Base-by-base conservation (phyloP, 2,329 filamentous ascomycete genomes). In the Diaporthe sp. region DNA sequence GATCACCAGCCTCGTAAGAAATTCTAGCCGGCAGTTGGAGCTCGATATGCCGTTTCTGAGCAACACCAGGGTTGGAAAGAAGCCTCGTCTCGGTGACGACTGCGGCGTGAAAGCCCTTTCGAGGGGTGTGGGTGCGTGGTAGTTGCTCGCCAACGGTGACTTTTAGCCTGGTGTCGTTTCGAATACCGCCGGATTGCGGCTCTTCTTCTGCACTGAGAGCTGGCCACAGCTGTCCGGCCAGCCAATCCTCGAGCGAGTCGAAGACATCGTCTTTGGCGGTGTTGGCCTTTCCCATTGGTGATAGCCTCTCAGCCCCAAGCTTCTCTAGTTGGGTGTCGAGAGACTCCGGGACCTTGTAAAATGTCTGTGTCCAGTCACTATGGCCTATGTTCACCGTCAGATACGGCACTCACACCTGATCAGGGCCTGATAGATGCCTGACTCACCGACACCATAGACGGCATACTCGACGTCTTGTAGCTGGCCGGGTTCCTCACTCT, bases 1-100 rank as follows among this genome's bases (percentile, higher is more conserved):
- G 96, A 81, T 96, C 94, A 20, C 94, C 94, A 2, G 92, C 90
- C 53, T 89, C 88, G 83, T 96, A 96, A 0, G 87, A 88, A 86
- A 91, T 87, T 70, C 89, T 90, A 0, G 87, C 89, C 0, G 94
- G 94, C 1, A 96, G 87, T 76, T 91, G 89, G 47, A 95, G 90
- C 77, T 91, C 91, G 28, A 95, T 89, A 77, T 93, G 88, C 34
- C 90, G 89, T 85, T 95, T 95, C 51, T 73, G 68, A 39, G 57
- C 9, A 42, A 60, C 57, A 42, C 57, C 57, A 13, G 57, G 57
- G 12, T 34, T 60, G 20, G 57, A 60, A 25, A 60, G 57, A 22
- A 60, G 57, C 34, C 34, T 60, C 20, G 57, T 20, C 22, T 42
- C 34, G 3, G 34, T 60, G 57, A 60, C 57, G 1, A n/a, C 22